Evolutionary conservation across 257 asterid genomes (phyloP), one percentile per base, ranked within the genome.

Genomic region (Catharanthus roseus): DNA sequence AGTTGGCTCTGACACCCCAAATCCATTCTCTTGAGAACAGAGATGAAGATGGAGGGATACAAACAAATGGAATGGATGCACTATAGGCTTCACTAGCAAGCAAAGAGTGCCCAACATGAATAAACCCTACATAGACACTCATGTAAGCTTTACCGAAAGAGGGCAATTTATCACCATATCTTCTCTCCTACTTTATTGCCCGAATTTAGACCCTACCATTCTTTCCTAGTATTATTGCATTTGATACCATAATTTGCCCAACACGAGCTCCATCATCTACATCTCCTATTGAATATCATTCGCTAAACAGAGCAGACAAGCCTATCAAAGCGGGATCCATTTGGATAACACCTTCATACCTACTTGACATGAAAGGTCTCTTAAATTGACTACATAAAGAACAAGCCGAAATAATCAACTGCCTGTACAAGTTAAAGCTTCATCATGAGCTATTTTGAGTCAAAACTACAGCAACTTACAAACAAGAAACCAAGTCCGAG

Each of bases 131-230:
- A 78, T 74, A 75, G 79, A 74, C 73, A 74, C 53, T 44, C 53
- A 47, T 47, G 70, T 68, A 44, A 54, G 3, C 12, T 42, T 42
- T 10, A 42, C 47, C 47, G 4, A 49, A 81, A 81, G 73, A 70
- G 79, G 83, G 70, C 69, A 78, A 72, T 79, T 77, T 79, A 78
- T 84, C 75, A 83, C 58, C 47, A 75, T 76, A 79, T 79, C 72
- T 70, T 24, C 41, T 38, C 74, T 38, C 74, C 78, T 65, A 60
- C 77, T 83, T 82, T 86, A 85, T 82, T 87, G 85, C 68, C 68
- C 68, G 69, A 66, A 63, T 58, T 65, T 38, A 75, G 83, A 78
- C 86, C 90, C 90, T 83, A 85, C 86, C 89, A 88, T 80, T 77
- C 79, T 72, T 67, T 18, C 29, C 68, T 34, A 16, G 24, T 11